Base-by-base conservation (phyloP, 441 rosid species). In the Pelargonium fulgidum region DNA sequence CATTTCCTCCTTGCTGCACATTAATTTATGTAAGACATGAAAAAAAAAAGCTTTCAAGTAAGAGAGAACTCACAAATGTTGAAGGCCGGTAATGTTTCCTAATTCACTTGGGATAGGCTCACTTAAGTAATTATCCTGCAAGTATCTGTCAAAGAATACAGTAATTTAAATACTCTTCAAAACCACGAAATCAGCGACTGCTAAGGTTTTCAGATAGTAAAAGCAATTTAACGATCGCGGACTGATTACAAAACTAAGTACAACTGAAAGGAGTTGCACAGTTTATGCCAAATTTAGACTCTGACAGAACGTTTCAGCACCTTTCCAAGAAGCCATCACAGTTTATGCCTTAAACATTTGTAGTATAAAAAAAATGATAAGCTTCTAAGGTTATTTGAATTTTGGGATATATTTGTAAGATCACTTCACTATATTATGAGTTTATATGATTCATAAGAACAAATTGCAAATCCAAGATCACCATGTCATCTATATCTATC, bases 51-150 rank as follows among this genome's bases (percentile, higher is more conserved):
- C 68, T 69, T 62, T 39, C 66, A 64, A 44, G 73, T 73, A 67
- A 70, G 80, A 77, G 64, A 65, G 29, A 72, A 73, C 97, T 86
- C 82, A 94, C 99, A 94, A 77, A 50, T 80, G 73, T 76, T 64
- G 81, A 79, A 94, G 98, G 68, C 71, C 78, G 12, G 89, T 71
- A 70, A 94, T 80, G 72, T 86, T 85, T 77, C 98, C 99, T 76
- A 94, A 26, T 80, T 88, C 97, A 78, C 88, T 73, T 52, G 99
- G 99, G 75, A 94, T 84, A 7, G 66, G 63, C 62, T 90, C 99
- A 66, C 89, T 87, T 47, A 94, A 72, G 85, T 89, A 94, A 83
- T 94, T 94, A 36, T 85, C 82, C 86, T 94, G 98, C 89, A 94
- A 80, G 85, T 75, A 85, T 79, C 99, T 94, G 86, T 65, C 76